Evolutionary conservation across 495 filamentous ascomycete species (phyloP), one percentile per base, ranked within the genome.

Genomic region (Coniosporium apollinis): DNA sequence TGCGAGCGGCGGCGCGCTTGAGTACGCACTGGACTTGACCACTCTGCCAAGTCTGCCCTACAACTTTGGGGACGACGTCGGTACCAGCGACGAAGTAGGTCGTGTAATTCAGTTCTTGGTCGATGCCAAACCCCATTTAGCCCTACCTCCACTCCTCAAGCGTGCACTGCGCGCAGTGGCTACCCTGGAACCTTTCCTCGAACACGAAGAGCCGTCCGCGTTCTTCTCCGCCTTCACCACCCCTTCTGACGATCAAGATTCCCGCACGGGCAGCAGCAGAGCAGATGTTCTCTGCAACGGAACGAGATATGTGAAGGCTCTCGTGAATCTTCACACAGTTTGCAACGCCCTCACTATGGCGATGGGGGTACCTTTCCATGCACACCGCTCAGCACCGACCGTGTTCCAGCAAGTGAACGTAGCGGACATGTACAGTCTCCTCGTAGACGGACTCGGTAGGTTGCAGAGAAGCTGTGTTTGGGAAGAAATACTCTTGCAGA

Each of bases 11-110:
- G 81, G 82, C 33, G 91, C 82, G 3, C 72, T 85, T 25, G 82
- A 93, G 45, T 68, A 75, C 37, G 59, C 94, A n/a, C 60, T 99
- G 19, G 81, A 92, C 47, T 69, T 93, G 37, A 75, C 74, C 19
- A 79, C 79, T 7, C 66, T 85, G 18, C 75, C 84, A 13, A 80
- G 79, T 49, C 64, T 94, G 33, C 66, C 76, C 2, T 72, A 73
- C 40, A 71, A 83, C 46, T 85, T 87, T 49, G n/a, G n/a, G n/a
- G 71, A 75, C 31, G 73, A 72, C 17, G 69, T 70, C 5, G 55
- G 61, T 33, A 72, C 76, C 5, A 72, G 66, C 33, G 68, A 74
- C 22, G 70, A 75, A 35, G 60, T 93, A 19, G 66, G 70, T 5
- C 69, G 70, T 11, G 74, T 89, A n/a, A 59, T 92, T 11, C 73